phyloP scores from a whole-genome alignment of 2,329 filamentous ascomycete genomes.

The Colletotrichum limetticola region DNA sequence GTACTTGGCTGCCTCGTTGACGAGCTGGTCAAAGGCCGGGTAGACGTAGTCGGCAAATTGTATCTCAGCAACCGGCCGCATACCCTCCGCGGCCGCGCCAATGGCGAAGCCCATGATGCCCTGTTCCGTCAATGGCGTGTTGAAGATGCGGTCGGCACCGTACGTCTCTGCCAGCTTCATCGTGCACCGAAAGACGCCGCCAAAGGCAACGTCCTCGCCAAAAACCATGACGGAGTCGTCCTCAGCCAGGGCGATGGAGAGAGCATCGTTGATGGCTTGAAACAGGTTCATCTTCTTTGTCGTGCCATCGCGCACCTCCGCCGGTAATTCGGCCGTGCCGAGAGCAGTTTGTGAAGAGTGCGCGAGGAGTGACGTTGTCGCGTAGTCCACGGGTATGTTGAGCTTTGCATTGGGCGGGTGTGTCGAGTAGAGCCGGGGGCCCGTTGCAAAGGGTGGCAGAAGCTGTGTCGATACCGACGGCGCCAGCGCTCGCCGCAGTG shows the following conservation, averaged over 20 bases:
- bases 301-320: conserved; percentile 71
- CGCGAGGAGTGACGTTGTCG: conserved; percentile 81
- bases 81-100: conserved; percentile 88
- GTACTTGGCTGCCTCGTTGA: conserved; percentile 92
- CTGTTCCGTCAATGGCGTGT: conserved; percentile 93
- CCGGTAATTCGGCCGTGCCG: conserved; percentile 76
- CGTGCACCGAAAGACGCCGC: conserved; percentile 94
- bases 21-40: conserved; percentile 92
- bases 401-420: conserved; percentile 72
- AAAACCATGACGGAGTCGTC: conserved; percentile 92
- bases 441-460: conserved; percentile 4
- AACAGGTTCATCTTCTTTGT: conserved; percentile 94
- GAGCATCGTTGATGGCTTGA: conserved; percentile 90
- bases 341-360: conserved; percentile 82
- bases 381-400: conserved; percentile 90
- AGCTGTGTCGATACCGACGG: conserved; percentile 23
- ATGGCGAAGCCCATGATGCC: conserved; percentile 95
- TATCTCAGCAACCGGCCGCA: conserved; percentile 93
- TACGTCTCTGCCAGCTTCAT: conserved; percentile 91
- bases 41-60: conserved; percentile 97
- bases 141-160: conserved; percentile 91
- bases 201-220: conserved; percentile 96
- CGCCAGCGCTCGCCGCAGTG: conserved; percentile 30
- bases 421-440: conserved; percentile 59
- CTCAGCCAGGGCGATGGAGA: conserved; percentile 82